phyloP scores from a whole-genome alignment of 1,139 yeast genomes.

The Citeromyces hawaiiensis region DNA sequence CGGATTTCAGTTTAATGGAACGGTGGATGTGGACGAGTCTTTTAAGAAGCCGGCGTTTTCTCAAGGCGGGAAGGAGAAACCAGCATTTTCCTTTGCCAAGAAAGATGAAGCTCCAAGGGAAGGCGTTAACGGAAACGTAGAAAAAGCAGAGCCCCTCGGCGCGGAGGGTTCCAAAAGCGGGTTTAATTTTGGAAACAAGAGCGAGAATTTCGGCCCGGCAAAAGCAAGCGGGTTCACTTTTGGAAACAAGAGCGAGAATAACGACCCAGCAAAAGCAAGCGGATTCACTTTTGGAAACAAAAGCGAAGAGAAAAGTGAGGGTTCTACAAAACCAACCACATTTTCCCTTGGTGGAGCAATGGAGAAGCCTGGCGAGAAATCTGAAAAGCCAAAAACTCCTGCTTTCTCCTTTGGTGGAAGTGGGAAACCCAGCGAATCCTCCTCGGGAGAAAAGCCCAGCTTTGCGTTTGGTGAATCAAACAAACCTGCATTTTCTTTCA shows the following conservation, averaged over 20 bases:
- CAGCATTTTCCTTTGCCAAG: neutral
- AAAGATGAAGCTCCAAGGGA: neutral
- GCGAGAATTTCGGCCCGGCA: neutral
- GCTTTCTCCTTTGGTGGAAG: conserved; percentile 6
- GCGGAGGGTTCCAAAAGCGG: neutral
- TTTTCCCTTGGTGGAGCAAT: too few relatives aligned
- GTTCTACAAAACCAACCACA: too few relatives aligned
- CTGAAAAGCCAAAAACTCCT: neutral
- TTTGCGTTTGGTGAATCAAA: neutral
- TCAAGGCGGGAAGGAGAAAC: neutral
- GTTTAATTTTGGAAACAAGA: conserved; percentile 2
- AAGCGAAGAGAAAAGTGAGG: too few relatives aligned
- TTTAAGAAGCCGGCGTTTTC: conserved; percentile 3
- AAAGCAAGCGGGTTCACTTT: too few relatives aligned
- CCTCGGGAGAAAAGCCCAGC: neutral
- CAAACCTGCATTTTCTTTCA: neutral
- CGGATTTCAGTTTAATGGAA: conserved; percentile 7
- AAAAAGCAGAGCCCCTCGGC: too few relatives aligned
- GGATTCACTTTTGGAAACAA: too few relatives aligned
- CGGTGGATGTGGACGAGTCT: conserved; percentile 7
- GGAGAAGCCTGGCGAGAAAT: too few relatives aligned
- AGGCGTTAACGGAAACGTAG: too few relatives aligned
- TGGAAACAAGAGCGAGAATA: too few relatives aligned
- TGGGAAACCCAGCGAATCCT: neutral
- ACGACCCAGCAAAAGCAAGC: too few relatives aligned